These are phyloP conservation scores for Ustilago lituana DNA, from an alignment of 1,284 basidiomycete genomes.

Conservation along the genomic window DNA sequence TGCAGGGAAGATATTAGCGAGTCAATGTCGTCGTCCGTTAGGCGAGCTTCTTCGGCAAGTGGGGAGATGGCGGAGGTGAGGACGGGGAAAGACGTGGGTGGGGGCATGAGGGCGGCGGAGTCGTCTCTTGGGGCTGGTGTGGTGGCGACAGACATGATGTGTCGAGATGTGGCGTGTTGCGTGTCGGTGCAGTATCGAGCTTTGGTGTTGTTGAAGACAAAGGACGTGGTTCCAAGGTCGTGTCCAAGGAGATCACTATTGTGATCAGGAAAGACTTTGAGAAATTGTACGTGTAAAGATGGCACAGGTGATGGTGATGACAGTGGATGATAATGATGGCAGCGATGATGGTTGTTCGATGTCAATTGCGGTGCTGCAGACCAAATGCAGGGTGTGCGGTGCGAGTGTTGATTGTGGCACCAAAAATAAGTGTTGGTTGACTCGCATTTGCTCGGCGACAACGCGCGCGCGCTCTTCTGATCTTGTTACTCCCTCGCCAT, in stretches of 20 bases:
- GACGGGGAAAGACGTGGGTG: conserved; percentile 1
- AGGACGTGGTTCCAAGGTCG: too few relatives aligned
- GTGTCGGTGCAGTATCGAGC: too few relatives aligned
- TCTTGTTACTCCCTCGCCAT: background rate
- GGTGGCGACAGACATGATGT: too few relatives aligned
- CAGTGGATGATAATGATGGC: background rate
- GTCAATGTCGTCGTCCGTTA: conserved; percentile 47
- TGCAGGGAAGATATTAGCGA: conserved; percentile 37
- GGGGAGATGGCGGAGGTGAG: background rate
- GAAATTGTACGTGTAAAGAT: background rate
- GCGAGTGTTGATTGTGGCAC: conserved; percentile 17
- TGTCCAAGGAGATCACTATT: too few relatives aligned
- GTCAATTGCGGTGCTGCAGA: too few relatives aligned
- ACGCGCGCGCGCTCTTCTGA: too few relatives aligned
- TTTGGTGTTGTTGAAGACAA: too few relatives aligned
- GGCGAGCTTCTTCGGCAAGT: conserved; percentile 21
- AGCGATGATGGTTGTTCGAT: conserved; percentile 4
- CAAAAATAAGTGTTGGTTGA: conserved; percentile 37
- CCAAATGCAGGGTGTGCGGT: conserved; percentile 9
- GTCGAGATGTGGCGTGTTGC: too few relatives aligned
- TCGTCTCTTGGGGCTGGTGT: conserved; percentile 12
- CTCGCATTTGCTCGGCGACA: too few relatives aligned
- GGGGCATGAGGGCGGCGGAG: conserved; percentile 16
- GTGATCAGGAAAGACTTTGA: too few relatives aligned
- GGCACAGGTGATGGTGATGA: background rate